Conservation (phyloP, 306 rosid genomes). For the Senna siamea region DNA sequence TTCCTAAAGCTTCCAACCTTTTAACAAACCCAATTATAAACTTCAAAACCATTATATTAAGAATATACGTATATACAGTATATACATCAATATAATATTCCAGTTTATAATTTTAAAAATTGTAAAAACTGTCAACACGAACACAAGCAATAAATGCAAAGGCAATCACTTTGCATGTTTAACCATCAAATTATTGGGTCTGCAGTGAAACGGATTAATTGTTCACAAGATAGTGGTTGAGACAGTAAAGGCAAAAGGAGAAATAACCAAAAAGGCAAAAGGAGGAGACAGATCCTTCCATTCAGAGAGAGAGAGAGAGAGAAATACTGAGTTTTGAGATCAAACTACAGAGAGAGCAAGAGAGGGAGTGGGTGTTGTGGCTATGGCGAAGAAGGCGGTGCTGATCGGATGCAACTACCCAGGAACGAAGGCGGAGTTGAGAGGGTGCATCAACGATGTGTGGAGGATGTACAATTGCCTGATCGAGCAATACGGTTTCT, state of each 20-base stretch:
- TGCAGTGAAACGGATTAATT: no score
- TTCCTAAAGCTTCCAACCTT: no score
- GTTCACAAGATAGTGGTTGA: not conserved
- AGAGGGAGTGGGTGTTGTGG: not conserved
- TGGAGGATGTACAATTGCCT: constrained; percentile 63
- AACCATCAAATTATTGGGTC: no score
- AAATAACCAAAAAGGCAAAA: not conserved
- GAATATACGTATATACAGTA: no score
- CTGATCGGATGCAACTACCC: constrained; percentile 89
- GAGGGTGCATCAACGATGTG: constrained; percentile 90
- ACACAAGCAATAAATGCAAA: not conserved
- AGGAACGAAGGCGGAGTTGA: constrained; percentile 84
- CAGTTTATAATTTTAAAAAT: no score
- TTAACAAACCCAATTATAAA: no score
- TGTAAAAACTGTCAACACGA: not conserved
- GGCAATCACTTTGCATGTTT: not conserved
- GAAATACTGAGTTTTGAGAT: not conserved
- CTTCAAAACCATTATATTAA: no score
- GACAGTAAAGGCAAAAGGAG: not conserved
- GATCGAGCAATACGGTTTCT: constrained; percentile 65
- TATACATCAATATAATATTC: no score
- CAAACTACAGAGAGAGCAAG: constrained; percentile 5
- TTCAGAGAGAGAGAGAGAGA: not conserved
- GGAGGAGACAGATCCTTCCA: not conserved
- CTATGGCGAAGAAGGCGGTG: constrained; percentile 78